Conservation (phyloP, 331 rosid genomes). For the Dryas integrifolia region DNA sequence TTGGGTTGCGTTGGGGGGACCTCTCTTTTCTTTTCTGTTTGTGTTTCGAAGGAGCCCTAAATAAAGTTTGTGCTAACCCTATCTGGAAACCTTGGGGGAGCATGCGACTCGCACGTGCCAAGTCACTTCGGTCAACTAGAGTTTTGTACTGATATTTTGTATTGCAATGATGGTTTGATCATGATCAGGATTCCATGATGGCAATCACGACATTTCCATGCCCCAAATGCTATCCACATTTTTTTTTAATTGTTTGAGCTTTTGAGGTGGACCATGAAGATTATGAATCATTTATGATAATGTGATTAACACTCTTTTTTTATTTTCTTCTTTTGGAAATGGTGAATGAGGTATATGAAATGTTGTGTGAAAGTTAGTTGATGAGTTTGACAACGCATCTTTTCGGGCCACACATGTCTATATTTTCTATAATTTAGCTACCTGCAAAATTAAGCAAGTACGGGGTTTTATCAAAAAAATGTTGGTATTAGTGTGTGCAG, state of each 20-base stretch:
- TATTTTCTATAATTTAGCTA: too few species aligned
- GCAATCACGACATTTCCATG: neutral
- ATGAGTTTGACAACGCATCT: too few species aligned
- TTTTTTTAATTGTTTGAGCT: too few species aligned
- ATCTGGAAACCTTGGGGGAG: neutral
- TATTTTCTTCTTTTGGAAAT: too few species aligned
- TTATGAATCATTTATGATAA: too few species aligned
- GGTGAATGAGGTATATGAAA: too few species aligned
- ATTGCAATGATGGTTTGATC: neutral
- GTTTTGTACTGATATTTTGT: neutral
- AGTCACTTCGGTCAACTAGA: neutral
- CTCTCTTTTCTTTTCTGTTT: neutral
- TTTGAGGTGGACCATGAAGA: neutral
- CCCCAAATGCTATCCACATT: neutral
- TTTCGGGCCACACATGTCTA: too few species aligned
- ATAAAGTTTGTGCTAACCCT: slow-evolving; percentile 2
- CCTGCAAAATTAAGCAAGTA: too few species aligned
- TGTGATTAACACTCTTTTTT: too few species aligned
- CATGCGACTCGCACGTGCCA: slow-evolving; percentile 15
- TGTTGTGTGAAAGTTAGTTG: too few species aligned
- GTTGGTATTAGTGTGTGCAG: too few species aligned
- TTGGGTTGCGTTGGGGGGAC: neutral
- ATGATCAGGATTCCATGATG: neutral
- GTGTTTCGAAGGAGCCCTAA: neutral
- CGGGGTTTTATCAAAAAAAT: too few species aligned